A percentile compares a stretch with the other conserved stretches of the same genome.
Conservation (phyloP, 306 rosid species). For the Rosa lucieae region DNA sequence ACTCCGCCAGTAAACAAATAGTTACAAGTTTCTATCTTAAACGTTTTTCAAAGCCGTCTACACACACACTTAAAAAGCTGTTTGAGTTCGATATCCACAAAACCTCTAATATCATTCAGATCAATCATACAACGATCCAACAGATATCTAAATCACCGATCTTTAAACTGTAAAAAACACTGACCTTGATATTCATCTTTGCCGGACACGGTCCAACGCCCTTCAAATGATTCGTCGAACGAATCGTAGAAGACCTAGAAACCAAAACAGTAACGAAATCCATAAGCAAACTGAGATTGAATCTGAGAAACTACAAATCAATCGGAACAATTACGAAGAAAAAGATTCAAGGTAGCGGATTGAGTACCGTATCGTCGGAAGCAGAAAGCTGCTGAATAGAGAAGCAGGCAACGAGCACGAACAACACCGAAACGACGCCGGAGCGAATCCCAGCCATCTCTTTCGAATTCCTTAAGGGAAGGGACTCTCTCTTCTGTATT, state of each 20-base stretch:
- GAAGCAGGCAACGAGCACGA: constrained; percentile 41
- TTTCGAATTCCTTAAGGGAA: not conserved
- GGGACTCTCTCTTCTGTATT: not conserved
- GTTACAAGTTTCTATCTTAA: too few relatives aligned
- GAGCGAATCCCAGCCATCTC: constrained; percentile 38
- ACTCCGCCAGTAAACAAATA: not conserved
- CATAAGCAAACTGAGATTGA: not conserved
- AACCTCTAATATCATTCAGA: not conserved
- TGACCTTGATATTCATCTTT: constrained; percentile 74
- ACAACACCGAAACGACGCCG: constrained; percentile 24
- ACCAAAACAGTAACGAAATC: constrained; percentile 4
- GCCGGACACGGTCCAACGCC: constrained; percentile 73
- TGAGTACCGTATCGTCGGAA: constrained; percentile 53
- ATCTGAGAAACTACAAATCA: not conserved
- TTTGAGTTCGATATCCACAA: not conserved
- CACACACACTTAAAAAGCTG: not conserved
- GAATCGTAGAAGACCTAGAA: constrained; percentile 78
- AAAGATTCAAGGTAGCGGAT: constrained; percentile 14
- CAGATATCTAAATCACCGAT: not conserved
- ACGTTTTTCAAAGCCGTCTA: not conserved
- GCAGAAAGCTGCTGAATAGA: constrained; percentile 47
- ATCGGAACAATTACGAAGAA: not conserved
- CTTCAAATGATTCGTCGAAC: constrained; percentile 71
- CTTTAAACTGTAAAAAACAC: not conserved
- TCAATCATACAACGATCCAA: not conserved